Conservation (phyloP, 108 stramenopile genomes). For the Cylindrotheca closterium region DNA sequence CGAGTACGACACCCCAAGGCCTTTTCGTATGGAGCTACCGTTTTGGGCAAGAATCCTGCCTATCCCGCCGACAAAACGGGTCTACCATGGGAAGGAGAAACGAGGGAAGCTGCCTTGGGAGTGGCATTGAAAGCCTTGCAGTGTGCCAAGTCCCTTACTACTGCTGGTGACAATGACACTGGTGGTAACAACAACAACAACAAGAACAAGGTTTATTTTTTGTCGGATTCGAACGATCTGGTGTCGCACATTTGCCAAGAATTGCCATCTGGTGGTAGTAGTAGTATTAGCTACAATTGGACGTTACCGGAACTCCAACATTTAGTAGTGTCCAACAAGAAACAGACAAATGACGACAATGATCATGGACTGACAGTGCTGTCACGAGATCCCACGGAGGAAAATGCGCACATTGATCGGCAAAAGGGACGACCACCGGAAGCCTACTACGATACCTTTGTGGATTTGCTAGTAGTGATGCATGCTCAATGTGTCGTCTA, state of each 20-base stretch:
- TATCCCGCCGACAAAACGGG: conserved; percentile 66
- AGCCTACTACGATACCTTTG: conserved; percentile 52
- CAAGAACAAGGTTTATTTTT: conserved; percentile 39
- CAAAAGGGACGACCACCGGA: conserved; percentile 47
- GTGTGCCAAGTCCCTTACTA: background rate
- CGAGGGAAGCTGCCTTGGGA: conserved; percentile 39
- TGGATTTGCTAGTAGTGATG: conserved; percentile 47
- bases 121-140: conserved; percentile 40
- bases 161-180: background rate
- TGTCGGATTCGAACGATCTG: conserved; percentile 62
- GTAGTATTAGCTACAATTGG: conserved; percentile 10
- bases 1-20: conserved; percentile 70
- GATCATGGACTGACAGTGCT: background rate
- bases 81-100: conserved; percentile 41
- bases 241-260: conserved; percentile 41
- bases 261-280: conserved; percentile 6
- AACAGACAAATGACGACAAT: background rate
- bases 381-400: conserved; percentile 29
- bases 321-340: background rate
- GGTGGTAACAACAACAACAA: background rate
- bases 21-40: background rate
- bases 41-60: conserved; percentile 34
- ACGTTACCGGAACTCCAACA: background rate
- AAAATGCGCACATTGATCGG: conserved; percentile 58
- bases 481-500: conserved; percentile 48